A percentile compares a stretch with the other conserved stretches of the same genome.
Conservation (phyloP, 2,329 filamentous ascomycete species). For the Paecilomyces formosus region DNA sequence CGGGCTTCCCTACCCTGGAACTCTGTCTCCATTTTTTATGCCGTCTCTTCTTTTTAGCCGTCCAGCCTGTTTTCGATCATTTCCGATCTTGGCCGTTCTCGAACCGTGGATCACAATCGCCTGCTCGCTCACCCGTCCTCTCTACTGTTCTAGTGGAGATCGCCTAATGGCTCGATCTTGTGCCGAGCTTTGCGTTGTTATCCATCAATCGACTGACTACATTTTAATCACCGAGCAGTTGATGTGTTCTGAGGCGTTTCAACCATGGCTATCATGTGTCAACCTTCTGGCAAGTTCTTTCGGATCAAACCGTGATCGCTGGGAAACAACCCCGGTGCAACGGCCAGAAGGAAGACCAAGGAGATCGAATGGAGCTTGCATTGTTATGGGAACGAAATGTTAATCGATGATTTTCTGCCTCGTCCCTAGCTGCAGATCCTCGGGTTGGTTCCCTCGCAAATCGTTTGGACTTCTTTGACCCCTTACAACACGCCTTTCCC, state of each 20-base stretch:
- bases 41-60: slow-evolving; percentile 25
- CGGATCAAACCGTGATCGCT: slow-evolving; percentile 4
- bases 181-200: slow-evolving; percentile 7
- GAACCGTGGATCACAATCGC: slow-evolving; percentile 16
- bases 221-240: neutral
- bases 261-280: slow-evolving; percentile 4
- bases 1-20: slow-evolving; percentile 26
- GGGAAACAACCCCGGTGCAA: slow-evolving; percentile 4
- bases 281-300: slow-evolving; percentile 6
- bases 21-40: slow-evolving; percentile 24
- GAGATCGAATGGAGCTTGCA: slow-evolving; percentile 5
- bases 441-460: neutral
- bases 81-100: slow-evolving; percentile 24
- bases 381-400: slow-evolving; percentile 1
- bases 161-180: slow-evolving; percentile 2
- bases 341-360: slow-evolving; percentile 3
- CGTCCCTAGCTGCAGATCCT: neutral
- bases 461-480: neutral
- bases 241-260: slow-evolving; percentile 5
- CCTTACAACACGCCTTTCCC: neutral
- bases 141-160: slow-evolving; percentile 5
- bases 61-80: slow-evolving; percentile 27
- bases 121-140: slow-evolving; percentile 11
- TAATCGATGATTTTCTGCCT: neutral
- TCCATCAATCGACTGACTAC: slow-evolving; percentile 6